These are phyloP conservation scores for Setomelanomma holmii DNA, from an alignment of 2,329 filamentous ascomycete genomes.

Conservation along the genomic window DNA sequence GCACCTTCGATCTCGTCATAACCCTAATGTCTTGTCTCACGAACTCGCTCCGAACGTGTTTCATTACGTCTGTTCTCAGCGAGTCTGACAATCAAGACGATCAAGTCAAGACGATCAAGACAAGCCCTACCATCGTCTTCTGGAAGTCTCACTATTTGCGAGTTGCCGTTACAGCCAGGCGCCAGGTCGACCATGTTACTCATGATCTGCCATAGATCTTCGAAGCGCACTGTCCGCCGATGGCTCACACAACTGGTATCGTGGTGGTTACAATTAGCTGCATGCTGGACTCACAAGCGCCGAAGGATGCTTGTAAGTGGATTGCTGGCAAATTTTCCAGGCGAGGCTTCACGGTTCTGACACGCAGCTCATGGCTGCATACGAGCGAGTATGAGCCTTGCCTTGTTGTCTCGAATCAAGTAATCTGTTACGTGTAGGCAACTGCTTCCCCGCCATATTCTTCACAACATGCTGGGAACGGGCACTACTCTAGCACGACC, in stretches of 20 bases:
- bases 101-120: neutral
- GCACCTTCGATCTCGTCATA: conserved; percentile 14
- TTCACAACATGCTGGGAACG: conserved; percentile 32
- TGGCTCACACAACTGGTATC: no score
- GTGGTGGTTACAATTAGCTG: neutral
- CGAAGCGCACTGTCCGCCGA: no score
- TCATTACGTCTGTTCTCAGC: neutral
- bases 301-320: conserved; percentile 13
- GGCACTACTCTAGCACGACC: conserved; percentile 41
- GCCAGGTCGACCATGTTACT: neutral
- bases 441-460: conserved; percentile 45
- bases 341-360: conserved; percentile 31
- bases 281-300: neutral
- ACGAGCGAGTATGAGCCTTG: conserved; percentile 22
- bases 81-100: neutral
- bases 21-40: conserved; percentile 8
- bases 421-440: conserved; percentile 49
- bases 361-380: conserved; percentile 29
- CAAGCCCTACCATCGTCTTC: no score
- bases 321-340: conserved; percentile 23
- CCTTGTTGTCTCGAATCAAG: conserved; percentile 31
- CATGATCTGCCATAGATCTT: neutral
- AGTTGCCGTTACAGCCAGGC: no score
- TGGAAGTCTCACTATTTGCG: no score
- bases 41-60: neutral